Base-by-base conservation (phyloP, 2,329 filamentous ascomycete species). In the Camptophora hylomeconis region DNA sequence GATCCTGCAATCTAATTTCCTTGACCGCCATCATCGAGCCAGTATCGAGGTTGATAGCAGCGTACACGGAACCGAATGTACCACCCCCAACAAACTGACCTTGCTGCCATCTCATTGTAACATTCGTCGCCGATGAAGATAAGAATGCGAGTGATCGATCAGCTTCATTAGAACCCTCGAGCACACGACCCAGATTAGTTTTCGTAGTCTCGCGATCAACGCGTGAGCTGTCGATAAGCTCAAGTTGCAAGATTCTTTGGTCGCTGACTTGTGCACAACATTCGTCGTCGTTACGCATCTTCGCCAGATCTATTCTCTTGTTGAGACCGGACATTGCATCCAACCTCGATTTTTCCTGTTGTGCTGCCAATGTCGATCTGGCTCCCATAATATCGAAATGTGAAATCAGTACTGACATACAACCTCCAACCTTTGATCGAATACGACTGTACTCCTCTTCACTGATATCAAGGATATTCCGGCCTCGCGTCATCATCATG, bases 341-440 rank as follows among this genome's bases (percentile, higher is more conserved):
- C 41, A 86, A 69, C 23, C 81, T 72, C 49, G 92, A 82, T 52
- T 83, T 86, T 57, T 98, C 89, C 2, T 84, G 83, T 56, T 94
- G 84, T 4, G 89, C 89, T 7, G 89, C 89, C 38, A 94, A 67
- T 22, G 78, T 94, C 5, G 86, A 93, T 46, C 87, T 75, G 15
- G 89, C 89, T 14, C 89, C 89, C 80, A 98, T 93, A 55, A 98
- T 95, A 53, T 98, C 89, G 47, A 98, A 98, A 55, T 98, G 89
- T 7, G 86, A 94, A 42, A 98, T 95, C 26, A 98, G 65, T 14
- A 98, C 68, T 12, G 83, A 86, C 89, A 98, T 98, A 54, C 89
- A 98, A 0, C 87, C 87, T 6, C 84, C 84, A 4, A 98, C 89
- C 54, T 94, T 95, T 33, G 73, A 67, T 24, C 87, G 72, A 38